phyloP scores from a whole-genome alignment of 352 stramenopile genomes.

The Phytopythium cucurbitacearum region DNA sequence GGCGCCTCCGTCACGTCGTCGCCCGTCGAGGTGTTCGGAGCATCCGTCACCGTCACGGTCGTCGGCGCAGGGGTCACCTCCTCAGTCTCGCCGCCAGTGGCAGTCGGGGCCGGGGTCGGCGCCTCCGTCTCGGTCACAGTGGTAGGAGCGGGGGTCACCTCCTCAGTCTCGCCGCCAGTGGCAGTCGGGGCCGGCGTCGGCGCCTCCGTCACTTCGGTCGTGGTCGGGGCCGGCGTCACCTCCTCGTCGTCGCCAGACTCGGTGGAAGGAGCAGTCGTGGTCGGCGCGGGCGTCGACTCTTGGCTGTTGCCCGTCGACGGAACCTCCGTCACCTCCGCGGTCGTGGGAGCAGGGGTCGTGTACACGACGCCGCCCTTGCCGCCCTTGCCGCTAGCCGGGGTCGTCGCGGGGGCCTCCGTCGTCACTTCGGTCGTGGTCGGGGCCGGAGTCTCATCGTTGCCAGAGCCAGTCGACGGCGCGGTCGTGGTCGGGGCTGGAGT shows the following conservation, averaged over 20 bases:
- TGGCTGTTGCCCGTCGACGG: neutral
- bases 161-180: neutral
- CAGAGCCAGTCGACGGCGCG: neutral
- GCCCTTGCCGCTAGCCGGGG: too few species aligned
- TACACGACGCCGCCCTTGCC: neutral
- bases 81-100: too few species aligned
- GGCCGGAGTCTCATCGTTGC: neutral
- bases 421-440: neutral
- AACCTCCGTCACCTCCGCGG: neutral
- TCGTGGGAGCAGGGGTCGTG: neutral
- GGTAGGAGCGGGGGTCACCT: neutral
- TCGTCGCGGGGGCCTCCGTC: too few species aligned
- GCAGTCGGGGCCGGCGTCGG: constrained; percentile 2
- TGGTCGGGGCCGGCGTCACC: constrained; percentile 6
- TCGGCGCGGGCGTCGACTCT: constrained; percentile 1
- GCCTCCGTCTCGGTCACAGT: neutral
- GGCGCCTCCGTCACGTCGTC: neutral
- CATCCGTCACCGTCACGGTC: neutral
- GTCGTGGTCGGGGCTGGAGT: too few species aligned
- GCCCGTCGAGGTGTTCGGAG: too few species aligned
- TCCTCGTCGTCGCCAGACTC: neutral
- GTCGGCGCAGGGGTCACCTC: neutral
- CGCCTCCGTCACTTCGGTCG: neutral
- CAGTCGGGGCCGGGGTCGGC: too few species aligned
- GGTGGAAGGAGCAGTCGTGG: neutral